Percentiles rank a stretch among this genome's conserved stretches.
These are phyloP conservation scores for Amoeboradix gromovi DNA, from an alignment of 371 early-diverging fungal genomes.

Conservation along the genomic window DNA sequence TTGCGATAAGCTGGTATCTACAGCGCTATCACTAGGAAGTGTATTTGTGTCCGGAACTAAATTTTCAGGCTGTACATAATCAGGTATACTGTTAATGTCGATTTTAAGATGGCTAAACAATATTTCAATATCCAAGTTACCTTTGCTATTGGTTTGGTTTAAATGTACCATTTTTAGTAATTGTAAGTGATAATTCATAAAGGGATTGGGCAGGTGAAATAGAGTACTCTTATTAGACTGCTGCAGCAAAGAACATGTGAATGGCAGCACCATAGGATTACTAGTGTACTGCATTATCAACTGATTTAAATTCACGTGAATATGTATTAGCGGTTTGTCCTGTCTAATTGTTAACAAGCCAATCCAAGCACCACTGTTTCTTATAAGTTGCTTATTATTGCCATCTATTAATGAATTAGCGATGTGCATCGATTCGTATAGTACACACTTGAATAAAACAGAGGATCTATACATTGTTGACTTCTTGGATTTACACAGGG, in stretches of 20 bases:
- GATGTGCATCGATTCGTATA: slow-evolving; percentile 60
- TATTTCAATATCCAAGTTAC: slow-evolving; percentile 88
- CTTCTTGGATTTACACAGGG: slow-evolving; percentile 8
- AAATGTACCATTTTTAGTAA: slow-evolving; percentile 69
- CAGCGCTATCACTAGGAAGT: neutral
- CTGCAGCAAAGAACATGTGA: slow-evolving; percentile 84
- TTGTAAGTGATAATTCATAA: slow-evolving; percentile 75
- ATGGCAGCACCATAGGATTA: slow-evolving; percentile 79
- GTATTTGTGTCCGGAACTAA: neutral
- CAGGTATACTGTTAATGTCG: slow-evolving; percentile 11
- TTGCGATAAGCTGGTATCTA: neutral
- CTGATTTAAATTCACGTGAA: slow-evolving; percentile 45
- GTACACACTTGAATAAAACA: slow-evolving; percentile 30
- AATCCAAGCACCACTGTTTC: slow-evolving; percentile 85
- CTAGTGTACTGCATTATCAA: slow-evolving; percentile 47
- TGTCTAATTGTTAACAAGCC: slow-evolving; percentile 80
- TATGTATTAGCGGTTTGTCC: slow-evolving; percentile 70
- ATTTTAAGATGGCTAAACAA: slow-evolving; percentile 62
- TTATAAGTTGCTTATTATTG: slow-evolving; percentile 54
- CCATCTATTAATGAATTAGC: slow-evolving; percentile 61
- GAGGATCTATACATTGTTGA: slow-evolving; percentile 10
- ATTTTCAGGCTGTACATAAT: neutral
- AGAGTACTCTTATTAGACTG: slow-evolving; percentile 48
- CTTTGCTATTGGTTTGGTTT: slow-evolving; percentile 63
- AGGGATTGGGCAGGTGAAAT: slow-evolving; percentile 85